Percentiles rank a stretch among this genome's conserved stretches.
Conservation (phyloP, 106 monocot species). For the Phalaenopsis equestris region DNA sequence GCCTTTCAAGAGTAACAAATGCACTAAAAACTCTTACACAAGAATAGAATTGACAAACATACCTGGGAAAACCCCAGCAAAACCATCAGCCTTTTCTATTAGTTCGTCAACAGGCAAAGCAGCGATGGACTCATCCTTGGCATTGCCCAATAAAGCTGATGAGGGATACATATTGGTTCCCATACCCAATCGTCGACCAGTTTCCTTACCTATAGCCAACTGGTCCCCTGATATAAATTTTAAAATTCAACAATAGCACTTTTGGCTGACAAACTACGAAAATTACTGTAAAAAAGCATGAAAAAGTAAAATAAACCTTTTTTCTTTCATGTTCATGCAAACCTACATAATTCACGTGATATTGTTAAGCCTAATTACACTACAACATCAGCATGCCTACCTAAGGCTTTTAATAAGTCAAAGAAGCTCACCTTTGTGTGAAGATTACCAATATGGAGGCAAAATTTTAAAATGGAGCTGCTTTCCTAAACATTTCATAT, state of each 20-base stretch:
- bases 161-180: constrained; percentile 98
- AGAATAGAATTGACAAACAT: background rate
- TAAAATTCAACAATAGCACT: background rate
- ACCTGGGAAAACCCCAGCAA: constrained; percentile 97
- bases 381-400: background rate
- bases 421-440: no score
- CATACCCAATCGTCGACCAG: constrained; percentile 88
- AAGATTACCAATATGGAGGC: no score
- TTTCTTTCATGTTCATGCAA: background rate
- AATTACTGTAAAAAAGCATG: background rate
- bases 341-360: background rate
- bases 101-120: constrained; percentile 88
- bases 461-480: no score
- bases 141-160: constrained; percentile 72
- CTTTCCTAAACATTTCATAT: no score
- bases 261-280: background rate
- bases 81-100: constrained; percentile 95
- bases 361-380: background rate
- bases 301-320: background rate
- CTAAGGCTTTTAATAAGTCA: background rate
- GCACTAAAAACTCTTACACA: background rate
- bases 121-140: constrained; percentile 75
- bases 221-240: constrained; percentile 61
- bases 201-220: constrained; percentile 91
- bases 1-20: background rate